Evolutionary conservation across 352 stramenopile genomes (phyloP), one percentile per base, ranked within the genome.

Genomic region (Globisporangium heterothallicum): DNA sequence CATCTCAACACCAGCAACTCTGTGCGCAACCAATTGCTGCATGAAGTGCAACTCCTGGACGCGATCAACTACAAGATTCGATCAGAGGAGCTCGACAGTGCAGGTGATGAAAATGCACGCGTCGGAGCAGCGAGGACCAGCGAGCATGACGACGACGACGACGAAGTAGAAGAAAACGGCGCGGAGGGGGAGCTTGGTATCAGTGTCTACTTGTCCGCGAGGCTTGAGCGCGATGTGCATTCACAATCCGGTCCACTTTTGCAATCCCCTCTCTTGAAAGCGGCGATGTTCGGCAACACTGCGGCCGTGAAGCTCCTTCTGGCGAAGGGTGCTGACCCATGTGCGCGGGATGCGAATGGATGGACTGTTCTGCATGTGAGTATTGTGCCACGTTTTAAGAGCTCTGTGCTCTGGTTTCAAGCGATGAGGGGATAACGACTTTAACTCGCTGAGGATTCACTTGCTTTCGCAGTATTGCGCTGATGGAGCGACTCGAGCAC

Each of bases 381-480:
- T 74, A n/a, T n/a, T n/a, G n/a, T n/a, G n/a, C n/a, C n/a, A n/a
- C n/a, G n/a, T n/a, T n/a, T n/a, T n/a, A n/a, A n/a, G n/a, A n/a
- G n/a, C n/a, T n/a, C n/a, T n/a, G n/a, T n/a, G n/a, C n/a, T n/a
- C n/a, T n/a, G n/a, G n/a, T n/a, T n/a, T n/a, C n/a, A n/a, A n/a
- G n/a, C n/a, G n/a, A n/a, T n/a, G n/a, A n/a, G n/a, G n/a, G n/a
- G n/a, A n/a, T n/a, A n/a, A n/a, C n/a, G n/a, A n/a, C n/a, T n/a
- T n/a, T n/a, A n/a, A n/a, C n/a, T n/a, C n/a, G n/a, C n/a, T n/a
- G n/a, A n/a, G n/a, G n/a, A n/a, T n/a, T n/a, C n/a, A n/a, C n/a
- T n/a, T n/a, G n/a, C n/a, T n/a, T n/a, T n/a, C n/a, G 6, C 21
- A 89, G 78, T 74, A 80, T 49, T 86, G 78, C 30, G 70, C 74